Evolutionary conservation across 1,139 yeast genomes (phyloP).

Genomic region (Zhuliangozyma blackwelliae): DNA sequence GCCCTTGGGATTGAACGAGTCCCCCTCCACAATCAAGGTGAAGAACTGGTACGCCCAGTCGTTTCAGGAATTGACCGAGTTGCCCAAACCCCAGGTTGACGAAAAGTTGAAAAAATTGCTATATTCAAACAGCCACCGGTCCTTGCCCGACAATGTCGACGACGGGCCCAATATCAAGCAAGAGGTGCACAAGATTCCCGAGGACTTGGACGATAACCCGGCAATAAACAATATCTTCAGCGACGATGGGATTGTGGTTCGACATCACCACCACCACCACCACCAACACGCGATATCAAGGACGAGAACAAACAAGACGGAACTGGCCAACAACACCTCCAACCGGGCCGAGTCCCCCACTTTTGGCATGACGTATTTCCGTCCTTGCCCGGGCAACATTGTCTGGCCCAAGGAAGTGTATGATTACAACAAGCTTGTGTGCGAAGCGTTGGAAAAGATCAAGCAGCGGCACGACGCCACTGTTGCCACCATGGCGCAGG

Average conservation of each 20-base stretch:
- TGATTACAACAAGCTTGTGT: conserved; percentile 65
- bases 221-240: conserved; percentile 42
- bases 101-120: conserved; percentile 36
- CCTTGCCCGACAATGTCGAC: background rate
- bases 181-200: conserved; percentile 9
- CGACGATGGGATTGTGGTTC: conserved; percentile 54
- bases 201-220: conserved; percentile 28
- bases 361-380: conserved; percentile 55
- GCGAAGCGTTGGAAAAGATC: conserved; percentile 63
- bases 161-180: conserved; percentile 6
- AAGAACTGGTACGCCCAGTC: conserved; percentile 91
- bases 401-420: conserved; percentile 75
- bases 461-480: conserved; percentile 89
- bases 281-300: conserved; percentile 2
- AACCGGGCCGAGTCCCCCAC: conserved; percentile 32
- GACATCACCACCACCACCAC: conserved; percentile 19
- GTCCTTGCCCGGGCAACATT: conserved; percentile 48
- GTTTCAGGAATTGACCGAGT: conserved; percentile 70
- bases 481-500: conserved; percentile 89
- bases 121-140: conserved; percentile 15
- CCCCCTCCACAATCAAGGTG: conserved; percentile 74
- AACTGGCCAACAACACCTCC: conserved; percentile 2
- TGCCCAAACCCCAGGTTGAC: conserved; percentile 47
- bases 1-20: conserved; percentile 68
- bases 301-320: conserved; percentile 3